Percentiles rank a stretch among this genome's conserved stretches.
phyloP scores from a whole-genome alignment of 2,329 filamentous ascomycete genomes.

The Dendryphion nanum region DNA sequence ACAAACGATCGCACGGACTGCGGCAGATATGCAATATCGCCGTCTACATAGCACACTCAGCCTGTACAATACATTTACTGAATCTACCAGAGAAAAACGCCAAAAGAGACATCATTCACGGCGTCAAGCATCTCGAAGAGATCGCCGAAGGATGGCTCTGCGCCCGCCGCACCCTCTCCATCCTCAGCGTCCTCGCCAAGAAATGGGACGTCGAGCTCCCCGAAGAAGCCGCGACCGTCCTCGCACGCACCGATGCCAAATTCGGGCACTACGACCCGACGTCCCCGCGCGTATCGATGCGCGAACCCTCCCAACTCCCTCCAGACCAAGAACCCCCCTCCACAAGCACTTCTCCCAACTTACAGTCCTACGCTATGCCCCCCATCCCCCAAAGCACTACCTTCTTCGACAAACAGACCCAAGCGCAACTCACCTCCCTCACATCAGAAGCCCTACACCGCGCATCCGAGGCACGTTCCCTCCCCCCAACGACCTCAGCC shows the following conservation, averaged over 20 bases:
- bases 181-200: slow-evolving; percentile 78
- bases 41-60: slow-evolving; percentile 92
- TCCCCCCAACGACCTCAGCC: slow-evolving; percentile 28
- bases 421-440: slow-evolving; percentile 4
- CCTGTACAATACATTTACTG: slow-evolving; percentile 90
- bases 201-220: slow-evolving; percentile 89
- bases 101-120: slow-evolving; percentile 83
- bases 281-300: slow-evolving; percentile 21
- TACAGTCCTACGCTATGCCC: slow-evolving; percentile 32
- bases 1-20: slow-evolving; percentile 87
- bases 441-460: slow-evolving; percentile 18
- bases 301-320: slow-evolving; percentile 13
- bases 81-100: slow-evolving; percentile 93
- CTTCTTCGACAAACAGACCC: slow-evolving; percentile 21
- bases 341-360: slow-evolving; percentile 18
- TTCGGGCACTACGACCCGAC: slow-evolving; percentile 62
- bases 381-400: slow-evolving; percentile 21
- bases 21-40: slow-evolving; percentile 95
- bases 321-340: slow-evolving; percentile 12
- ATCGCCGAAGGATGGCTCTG: slow-evolving; percentile 95
- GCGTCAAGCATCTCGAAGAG: slow-evolving; percentile 87
- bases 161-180: slow-evolving; percentile 78
- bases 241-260: slow-evolving; percentile 76
- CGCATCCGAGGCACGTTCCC: slow-evolving; percentile 26
- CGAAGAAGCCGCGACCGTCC: slow-evolving; percentile 72